Evolutionary conservation across 2,329 filamentous ascomycete species (phyloP), one percentile per base, ranked within the genome.

Genomic region (Leptographium flavum): DNA sequence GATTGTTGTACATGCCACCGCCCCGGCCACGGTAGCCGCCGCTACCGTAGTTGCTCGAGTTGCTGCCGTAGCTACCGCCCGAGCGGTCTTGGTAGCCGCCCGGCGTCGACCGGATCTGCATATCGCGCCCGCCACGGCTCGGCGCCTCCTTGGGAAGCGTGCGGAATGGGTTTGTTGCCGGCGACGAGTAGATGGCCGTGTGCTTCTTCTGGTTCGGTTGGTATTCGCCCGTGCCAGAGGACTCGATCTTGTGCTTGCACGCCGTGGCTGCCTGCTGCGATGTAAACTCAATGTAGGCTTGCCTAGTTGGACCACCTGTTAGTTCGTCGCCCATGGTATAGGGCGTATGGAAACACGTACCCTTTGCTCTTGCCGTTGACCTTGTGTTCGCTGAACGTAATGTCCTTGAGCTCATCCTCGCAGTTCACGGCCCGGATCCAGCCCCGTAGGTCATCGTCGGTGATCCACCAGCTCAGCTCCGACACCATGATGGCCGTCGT

Each of bases 321-420:
- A 21, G 39, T 10, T 23, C 2, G n/a, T n/a, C n/a, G n/a, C n/a
- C n/a, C 17, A 22, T 32, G 2, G 21, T 10, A 19, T 3, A 15
- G 13, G 15, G 19, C 5, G 6, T n/a, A n/a, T n/a, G n/a, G n/a
- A n/a, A n/a, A n/a, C n/a, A n/a, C 79, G 52, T 71, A 94, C 88
- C 92, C 90, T 68, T 96, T 95, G 65, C 87, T 94, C 67, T 98
- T 98, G 54, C 92, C 92, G 54, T 98, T 98, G 40, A 96, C 88
- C 61, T 98, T 98, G 64, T 96, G 92, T 61, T 98, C 92, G 56
- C 87, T 95, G 61, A 96, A 98, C 0, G 88, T 94, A 43, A 98
- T 78, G 49, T 96, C 92, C 56, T 85, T 87, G 17, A 96, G 67
- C 56, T 94, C 86, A 39, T 81, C 74, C 60, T 96, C 92, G 54